Percentiles rank a stretch among this genome's conserved stretches.
phyloP scores from a whole-genome alignment of 805 yeast genomes.

The Metschnikowia kofuensis region DNA sequence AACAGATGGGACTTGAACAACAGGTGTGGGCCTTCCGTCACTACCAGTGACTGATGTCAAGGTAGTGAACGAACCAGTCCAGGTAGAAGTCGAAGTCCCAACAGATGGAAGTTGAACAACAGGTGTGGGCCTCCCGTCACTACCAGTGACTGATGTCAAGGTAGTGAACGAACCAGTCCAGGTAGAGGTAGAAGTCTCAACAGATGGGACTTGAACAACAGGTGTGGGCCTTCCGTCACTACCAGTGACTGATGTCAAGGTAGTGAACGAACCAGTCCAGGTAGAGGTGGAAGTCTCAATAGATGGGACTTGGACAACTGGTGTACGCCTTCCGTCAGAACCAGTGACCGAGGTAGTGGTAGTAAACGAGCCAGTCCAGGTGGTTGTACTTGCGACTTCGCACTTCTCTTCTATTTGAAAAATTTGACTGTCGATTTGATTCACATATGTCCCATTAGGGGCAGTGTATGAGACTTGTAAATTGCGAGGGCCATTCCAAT shows the following conservation, averaged over 20 bases:
- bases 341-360: background rate
- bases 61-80: background rate
- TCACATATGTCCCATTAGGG: background rate
- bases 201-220: background rate
- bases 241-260: background rate
- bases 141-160: background rate
- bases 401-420: background rate
- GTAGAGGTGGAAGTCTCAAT: slow-evolving; percentile 15
- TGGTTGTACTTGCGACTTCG: slow-evolving; percentile 1
- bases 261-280: slow-evolving; percentile 8
- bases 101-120: background rate
- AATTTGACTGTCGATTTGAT: slow-evolving; percentile 3
- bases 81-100: background rate
- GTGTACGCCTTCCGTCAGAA: slow-evolving; percentile 9
- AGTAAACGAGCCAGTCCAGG: slow-evolving; percentile 3
- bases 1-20: too few relatives aligned
- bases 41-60: background rate
- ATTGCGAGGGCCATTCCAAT: slow-evolving; percentile 5
- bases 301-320: slow-evolving; percentile 16
- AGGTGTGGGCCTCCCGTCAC: slow-evolving; percentile 2
- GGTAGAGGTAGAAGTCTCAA: too few relatives aligned
- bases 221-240: background rate
- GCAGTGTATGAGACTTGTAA: slow-evolving; percentile 2
- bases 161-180: slow-evolving; percentile 1
- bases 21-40: too few relatives aligned